Evolutionary conservation across 2,329 filamentous ascomycete species (phyloP).

Genomic region (Aureobasidium subglaciale): DNA sequence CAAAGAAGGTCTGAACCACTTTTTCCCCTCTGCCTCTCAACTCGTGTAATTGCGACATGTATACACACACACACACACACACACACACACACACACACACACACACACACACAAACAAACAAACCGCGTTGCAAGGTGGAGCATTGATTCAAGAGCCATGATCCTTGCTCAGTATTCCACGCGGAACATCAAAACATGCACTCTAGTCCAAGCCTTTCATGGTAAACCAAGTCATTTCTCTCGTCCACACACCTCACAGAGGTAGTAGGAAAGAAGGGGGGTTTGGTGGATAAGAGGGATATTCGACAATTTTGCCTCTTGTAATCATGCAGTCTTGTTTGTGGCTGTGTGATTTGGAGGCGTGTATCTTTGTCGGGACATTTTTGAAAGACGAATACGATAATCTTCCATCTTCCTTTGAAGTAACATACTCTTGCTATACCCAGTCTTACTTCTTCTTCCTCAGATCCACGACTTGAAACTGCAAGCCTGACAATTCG

Average conservation of each 20-base stretch:
- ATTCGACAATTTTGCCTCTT: background rate
- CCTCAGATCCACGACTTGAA: slow-evolving; percentile 60
- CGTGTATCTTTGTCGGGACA: background rate
- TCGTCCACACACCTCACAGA: background rate
- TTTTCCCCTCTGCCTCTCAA: slow-evolving; percentile 2
- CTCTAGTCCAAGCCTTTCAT: background rate
- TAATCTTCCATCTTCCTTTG: too few relatives aligned
- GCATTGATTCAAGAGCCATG: slow-evolving; percentile 43
- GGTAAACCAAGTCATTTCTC: background rate
- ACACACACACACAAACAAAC: background rate
- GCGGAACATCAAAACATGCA: slow-evolving; percentile 37
- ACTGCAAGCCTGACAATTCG: slow-evolving; percentile 50
- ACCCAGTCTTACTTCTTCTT: too few relatives aligned
- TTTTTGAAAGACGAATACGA: too few relatives aligned
- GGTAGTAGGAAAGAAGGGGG: background rate
- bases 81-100: slow-evolving; percentile 1
- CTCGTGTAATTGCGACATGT: too few relatives aligned
- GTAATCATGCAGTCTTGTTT: background rate
- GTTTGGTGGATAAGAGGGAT: background rate
- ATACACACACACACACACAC: slow-evolving; percentile 2
- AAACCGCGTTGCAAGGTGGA: slow-evolving; percentile 45
- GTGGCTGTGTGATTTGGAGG: background rate
- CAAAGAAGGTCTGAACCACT: slow-evolving; percentile 6
- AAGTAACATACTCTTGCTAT: too few relatives aligned
- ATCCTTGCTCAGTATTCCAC: slow-evolving; percentile 49